Conservation (phyloP, 2,329 filamentous ascomycete species). For the Aschersonia sp. region DNA sequence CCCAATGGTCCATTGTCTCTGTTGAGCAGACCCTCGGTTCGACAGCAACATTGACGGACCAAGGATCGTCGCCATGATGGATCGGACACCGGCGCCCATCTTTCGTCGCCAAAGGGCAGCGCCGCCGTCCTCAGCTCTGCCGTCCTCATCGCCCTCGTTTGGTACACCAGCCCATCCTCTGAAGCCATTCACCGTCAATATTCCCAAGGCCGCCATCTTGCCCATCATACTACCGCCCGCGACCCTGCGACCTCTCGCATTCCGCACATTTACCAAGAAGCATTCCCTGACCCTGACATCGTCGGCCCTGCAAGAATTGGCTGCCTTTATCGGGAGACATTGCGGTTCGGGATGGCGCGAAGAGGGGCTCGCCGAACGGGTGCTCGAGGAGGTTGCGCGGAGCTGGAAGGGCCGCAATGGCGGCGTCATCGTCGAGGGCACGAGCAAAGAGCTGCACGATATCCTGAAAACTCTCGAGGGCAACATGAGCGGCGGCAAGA, state of each 20-base stretch:
- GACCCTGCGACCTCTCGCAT: constrained; percentile 77
- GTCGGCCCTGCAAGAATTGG: constrained; percentile 69
- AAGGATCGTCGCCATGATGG: constrained; percentile 13
- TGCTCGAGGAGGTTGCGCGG: constrained; percentile 81
- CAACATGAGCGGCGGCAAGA: constrained; percentile 74
- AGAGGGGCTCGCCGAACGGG: constrained; percentile 81
- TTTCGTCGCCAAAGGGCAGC: constrained; percentile 21
- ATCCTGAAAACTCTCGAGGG: constrained; percentile 77
- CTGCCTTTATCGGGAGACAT: constrained; percentile 79
- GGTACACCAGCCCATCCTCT: constrained; percentile 74
- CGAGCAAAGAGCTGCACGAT: constrained; percentile 57
- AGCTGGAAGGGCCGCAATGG: constrained; percentile 84
- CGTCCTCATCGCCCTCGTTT: constrained; percentile 83
- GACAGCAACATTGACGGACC: no score
- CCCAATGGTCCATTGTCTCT: neutral
- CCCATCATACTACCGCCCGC: constrained; percentile 81
- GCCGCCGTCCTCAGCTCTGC: constrained; percentile 43
- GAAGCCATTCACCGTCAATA: constrained; percentile 41
- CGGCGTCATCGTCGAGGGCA: constrained; percentile 80
- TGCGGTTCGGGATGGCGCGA: constrained; percentile 96
- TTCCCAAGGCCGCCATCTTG: constrained; percentile 51
- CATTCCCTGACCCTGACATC: constrained; percentile 88
- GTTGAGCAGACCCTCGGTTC: no score
- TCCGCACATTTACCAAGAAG: constrained; percentile 94
- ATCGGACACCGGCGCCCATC: constrained; percentile 22